phyloP scores from a whole-genome alignment of 441 rosid genomes.

The Iberis amara region DNA sequence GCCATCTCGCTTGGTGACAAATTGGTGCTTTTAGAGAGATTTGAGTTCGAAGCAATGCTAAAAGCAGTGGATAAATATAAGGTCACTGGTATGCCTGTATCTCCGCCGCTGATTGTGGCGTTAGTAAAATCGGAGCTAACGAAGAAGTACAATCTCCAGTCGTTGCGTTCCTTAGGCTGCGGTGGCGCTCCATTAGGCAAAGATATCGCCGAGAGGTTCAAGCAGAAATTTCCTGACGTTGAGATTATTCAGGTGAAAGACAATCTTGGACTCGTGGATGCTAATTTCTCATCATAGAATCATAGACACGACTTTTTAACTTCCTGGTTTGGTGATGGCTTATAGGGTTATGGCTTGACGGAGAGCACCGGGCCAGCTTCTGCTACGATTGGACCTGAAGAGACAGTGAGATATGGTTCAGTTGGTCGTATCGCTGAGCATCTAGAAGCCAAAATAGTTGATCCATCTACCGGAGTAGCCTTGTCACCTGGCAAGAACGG shows the following conservation, averaged over 20 bases:
- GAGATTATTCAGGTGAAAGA: slow-evolving; percentile 43
- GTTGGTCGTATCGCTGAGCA: slow-evolving; percentile 63
- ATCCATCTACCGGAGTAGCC: slow-evolving; percentile 61
- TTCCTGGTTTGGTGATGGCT: slow-evolving; percentile 8
- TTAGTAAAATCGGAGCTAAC: slow-evolving; percentile 60
- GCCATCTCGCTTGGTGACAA: slow-evolving; percentile 54
- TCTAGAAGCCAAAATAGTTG: slow-evolving; percentile 76
- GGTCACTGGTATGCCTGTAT: slow-evolving; percentile 60
- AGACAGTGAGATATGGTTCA: slow-evolving; percentile 44
- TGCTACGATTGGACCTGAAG: slow-evolving; percentile 41
- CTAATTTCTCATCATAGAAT: background rate
- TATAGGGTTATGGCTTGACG: slow-evolving; percentile 80
- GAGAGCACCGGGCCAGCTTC: slow-evolving; percentile 60
- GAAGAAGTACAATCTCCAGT: slow-evolving; percentile 55
- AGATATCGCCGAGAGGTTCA: slow-evolving; percentile 58
- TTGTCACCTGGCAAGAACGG: slow-evolving; percentile 71
- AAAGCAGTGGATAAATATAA: slow-evolving; percentile 52
- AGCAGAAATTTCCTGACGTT: slow-evolving; percentile 55
- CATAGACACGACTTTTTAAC: background rate
- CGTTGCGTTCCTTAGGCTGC: slow-evolving; percentile 48
- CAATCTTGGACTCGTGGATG: background rate
- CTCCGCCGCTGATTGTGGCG: slow-evolving; percentile 73
- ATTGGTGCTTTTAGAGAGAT: slow-evolving; percentile 57
- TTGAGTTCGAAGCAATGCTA: slow-evolving; percentile 61
- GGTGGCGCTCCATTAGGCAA: slow-evolving; percentile 83